These are phyloP conservation scores for Monascus purpureus DNA, from an alignment of 495 filamentous ascomycete species.

Conservation along the genomic window DNA sequence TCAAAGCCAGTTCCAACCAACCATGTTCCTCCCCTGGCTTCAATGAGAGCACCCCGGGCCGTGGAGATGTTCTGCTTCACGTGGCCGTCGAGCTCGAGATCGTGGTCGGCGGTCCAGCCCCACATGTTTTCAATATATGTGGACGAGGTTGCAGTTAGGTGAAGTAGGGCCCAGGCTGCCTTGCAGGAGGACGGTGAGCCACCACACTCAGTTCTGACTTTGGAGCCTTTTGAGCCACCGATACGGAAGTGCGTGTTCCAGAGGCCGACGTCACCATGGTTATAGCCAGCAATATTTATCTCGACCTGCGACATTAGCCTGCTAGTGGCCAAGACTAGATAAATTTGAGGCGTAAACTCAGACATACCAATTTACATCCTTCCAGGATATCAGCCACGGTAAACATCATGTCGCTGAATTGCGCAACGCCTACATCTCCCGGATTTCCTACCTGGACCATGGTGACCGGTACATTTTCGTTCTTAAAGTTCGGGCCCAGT, in stretches of 20 bases:
- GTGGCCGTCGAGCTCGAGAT: conserved; percentile 28
- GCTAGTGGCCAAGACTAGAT: not conserved
- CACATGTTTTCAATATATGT: conserved; percentile 45
- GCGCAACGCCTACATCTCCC: conserved; percentile 40
- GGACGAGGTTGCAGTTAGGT: conserved; percentile 31
- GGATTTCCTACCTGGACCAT: conserved; percentile 44
- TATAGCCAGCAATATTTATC: conserved; percentile 35
- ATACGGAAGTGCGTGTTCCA: conserved; percentile 42
- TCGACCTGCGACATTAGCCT: conserved; percentile 12
- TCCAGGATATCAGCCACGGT: conserved; percentile 36
- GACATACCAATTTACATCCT: conserved; percentile 32
- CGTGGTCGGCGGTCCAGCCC: conserved; percentile 44
- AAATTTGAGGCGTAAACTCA: not conserved
- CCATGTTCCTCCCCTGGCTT: conserved; percentile 30
- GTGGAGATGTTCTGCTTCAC: conserved; percentile 30
- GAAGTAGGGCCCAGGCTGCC: conserved; percentile 37
- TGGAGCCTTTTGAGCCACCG: conserved; percentile 34
- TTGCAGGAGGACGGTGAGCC: conserved; percentile 26
- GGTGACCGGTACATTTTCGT: conserved; percentile 33
- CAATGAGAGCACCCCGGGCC: conserved; percentile 35
- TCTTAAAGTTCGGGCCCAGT: conserved; percentile 36
- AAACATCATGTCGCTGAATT: conserved; percentile 45
- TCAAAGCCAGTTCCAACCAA: conserved; percentile 29
- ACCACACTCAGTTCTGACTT: conserved; percentile 25
- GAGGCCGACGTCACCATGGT: conserved; percentile 41